phyloP scores from a whole-genome alignment of 805 yeast genomes.

The Ogataea zsoltii region DNA sequence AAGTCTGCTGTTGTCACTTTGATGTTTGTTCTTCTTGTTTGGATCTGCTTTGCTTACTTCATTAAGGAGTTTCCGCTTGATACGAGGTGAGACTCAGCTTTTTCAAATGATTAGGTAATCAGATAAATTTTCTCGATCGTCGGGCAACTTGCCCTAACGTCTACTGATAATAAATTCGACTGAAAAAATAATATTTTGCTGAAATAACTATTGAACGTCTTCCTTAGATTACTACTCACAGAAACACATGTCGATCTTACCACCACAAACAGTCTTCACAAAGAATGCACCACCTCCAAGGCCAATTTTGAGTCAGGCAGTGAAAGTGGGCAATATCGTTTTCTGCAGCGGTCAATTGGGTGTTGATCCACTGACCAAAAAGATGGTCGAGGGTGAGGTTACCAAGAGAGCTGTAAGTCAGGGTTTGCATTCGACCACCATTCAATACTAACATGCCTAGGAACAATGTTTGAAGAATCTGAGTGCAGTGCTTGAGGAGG shows the following conservation, averaged over 20 bases:
- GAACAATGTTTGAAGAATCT: conserved; percentile 3
- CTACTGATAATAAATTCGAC: neutral
- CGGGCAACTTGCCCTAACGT: neutral
- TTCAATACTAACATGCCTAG: neutral
- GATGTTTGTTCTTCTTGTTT: neutral
- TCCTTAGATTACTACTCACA: no score
- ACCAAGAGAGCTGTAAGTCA: conserved; percentile 3
- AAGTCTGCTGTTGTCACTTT: no score
- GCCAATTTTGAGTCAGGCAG: conserved; percentile 5
- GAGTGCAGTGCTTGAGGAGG: conserved; percentile 5
- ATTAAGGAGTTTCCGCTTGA: neutral
- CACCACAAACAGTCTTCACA: neutral
- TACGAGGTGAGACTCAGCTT: neutral
- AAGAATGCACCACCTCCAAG: conserved; percentile 4
- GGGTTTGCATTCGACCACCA: neutral
- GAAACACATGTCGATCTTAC: neutral
- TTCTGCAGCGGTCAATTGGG: conserved; percentile 6
- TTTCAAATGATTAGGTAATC: neutral
- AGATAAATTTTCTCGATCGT: neutral
- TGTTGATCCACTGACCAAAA: conserved; percentile 1
- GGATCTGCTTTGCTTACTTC: neutral
- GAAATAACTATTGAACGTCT: no score
- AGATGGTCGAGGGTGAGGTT: conserved; percentile 5
- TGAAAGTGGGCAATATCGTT: conserved; percentile 1
- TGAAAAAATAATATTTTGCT: no score